A percentile compares a stretch with the other conserved stretches of the same genome.
phyloP scores from a whole-genome alignment of 164 flowering plant species.

The Echeveria elegans region DNA sequence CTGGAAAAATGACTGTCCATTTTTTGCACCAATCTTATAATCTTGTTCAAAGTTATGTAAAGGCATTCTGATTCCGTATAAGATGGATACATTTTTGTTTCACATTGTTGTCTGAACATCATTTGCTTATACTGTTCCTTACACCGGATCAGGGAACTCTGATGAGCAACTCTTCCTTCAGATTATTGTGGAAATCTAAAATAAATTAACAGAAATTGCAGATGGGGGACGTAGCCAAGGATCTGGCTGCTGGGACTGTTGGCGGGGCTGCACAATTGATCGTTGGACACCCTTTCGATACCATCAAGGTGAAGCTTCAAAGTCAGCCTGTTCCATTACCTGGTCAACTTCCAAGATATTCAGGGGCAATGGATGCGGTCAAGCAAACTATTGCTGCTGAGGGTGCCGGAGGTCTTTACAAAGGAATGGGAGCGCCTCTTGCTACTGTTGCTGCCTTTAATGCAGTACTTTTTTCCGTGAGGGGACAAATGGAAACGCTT shows the following conservation, averaged over 20 bases:
- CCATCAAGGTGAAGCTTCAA: slow-evolving; percentile 95
- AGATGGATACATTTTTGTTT: too few relatives aligned
- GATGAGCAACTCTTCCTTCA: neutral
- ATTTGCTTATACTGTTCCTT: too few relatives aligned
- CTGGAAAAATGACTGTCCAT: too few relatives aligned
- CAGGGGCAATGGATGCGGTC: slow-evolving; percentile 94
- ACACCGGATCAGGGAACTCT: too few relatives aligned
- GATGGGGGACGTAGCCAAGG: slow-evolving; percentile 98
- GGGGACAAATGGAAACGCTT: slow-evolving; percentile 84
- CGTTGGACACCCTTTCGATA: slow-evolving; percentile 91
- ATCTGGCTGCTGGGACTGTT: slow-evolving; percentile 76
- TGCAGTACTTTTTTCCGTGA: slow-evolving; percentile 82
- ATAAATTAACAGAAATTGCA: slow-evolving; percentile 14
- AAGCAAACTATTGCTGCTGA: slow-evolving; percentile 84
- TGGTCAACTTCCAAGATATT: slow-evolving; percentile 70
- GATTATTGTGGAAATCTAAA: neutral
- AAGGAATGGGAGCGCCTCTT: slow-evolving; percentile 99
- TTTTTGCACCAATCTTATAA: too few relatives aligned
- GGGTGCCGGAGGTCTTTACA: slow-evolving; percentile 78
- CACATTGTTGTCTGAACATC: too few relatives aligned
- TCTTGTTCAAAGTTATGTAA: too few relatives aligned
- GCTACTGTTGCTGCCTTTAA: slow-evolving; percentile 98
- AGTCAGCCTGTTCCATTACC: slow-evolving; percentile 86
- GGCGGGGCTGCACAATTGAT: slow-evolving; percentile 95
- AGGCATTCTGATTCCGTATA: too few relatives aligned